These are phyloP conservation scores for Trichophyton simii DNA, from an alignment of 2,329 filamentous ascomycete species.

Conservation along the genomic window DNA sequence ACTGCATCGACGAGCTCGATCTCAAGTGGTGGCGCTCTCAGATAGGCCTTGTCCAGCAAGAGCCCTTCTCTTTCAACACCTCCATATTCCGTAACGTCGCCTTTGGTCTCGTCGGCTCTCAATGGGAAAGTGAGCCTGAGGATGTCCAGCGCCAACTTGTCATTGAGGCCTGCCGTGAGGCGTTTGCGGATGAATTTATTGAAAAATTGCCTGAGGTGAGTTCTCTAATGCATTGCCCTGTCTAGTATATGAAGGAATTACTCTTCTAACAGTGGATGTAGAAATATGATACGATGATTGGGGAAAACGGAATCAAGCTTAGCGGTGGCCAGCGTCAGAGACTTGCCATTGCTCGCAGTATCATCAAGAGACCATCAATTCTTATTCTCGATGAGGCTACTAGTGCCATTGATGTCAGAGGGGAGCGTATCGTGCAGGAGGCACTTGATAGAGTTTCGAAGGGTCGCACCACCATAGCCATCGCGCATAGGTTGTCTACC, in stretches of 20 bases:
- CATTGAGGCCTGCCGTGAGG: slow-evolving; percentile 51
- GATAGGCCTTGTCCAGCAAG: slow-evolving; percentile 56
- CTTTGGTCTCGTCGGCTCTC: slow-evolving; percentile 38
- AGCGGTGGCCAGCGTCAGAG: slow-evolving; percentile 80
- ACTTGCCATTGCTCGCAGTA: slow-evolving; percentile 60
- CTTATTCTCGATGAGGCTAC: slow-evolving; percentile 68
- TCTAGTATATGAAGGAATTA: background rate
- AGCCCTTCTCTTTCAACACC: slow-evolving; percentile 56
- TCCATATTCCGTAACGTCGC: slow-evolving; percentile 52
- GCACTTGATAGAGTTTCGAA: slow-evolving; percentile 44
- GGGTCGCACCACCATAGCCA: slow-evolving; percentile 60
- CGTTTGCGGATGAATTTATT: slow-evolving; percentile 59
- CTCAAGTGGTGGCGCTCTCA: slow-evolving; percentile 47
- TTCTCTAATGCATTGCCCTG: background rate
- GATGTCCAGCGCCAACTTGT: slow-evolving; percentile 38
- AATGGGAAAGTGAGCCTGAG: slow-evolving; percentile 24
- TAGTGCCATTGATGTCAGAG: slow-evolving; percentile 48
- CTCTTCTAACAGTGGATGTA: slow-evolving; percentile 19
- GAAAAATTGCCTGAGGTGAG: slow-evolving; percentile 42
- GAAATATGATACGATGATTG: slow-evolving; percentile 61
- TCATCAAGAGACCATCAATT: slow-evolving; percentile 53
- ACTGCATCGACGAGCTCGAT: slow-evolving; percentile 44
- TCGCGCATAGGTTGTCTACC: slow-evolving; percentile 61
- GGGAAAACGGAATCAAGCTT: slow-evolving; percentile 64
- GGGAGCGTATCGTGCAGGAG: slow-evolving; percentile 43